These are phyloP conservation scores for Phaeomoniella chlamydospora DNA, from an alignment of 2,329 filamentous ascomycete species.

Conservation along the genomic window DNA sequence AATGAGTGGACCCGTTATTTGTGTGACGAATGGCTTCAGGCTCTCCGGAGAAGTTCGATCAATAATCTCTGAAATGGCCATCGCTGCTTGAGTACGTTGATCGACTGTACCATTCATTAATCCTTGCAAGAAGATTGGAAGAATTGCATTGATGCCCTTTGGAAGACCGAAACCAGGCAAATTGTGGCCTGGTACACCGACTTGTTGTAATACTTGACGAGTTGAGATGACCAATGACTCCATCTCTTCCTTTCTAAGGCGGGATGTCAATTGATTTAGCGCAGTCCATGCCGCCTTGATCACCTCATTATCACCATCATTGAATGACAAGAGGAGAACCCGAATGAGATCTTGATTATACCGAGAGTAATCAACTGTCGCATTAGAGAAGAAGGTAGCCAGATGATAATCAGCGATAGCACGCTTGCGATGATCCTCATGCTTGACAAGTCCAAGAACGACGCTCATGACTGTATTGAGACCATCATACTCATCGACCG, in stretches of 20 bases:
- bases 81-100: constrained; percentile 77
- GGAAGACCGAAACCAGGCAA: constrained; percentile 79
- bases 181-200: constrained; percentile 73
- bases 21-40: constrained; percentile 87
- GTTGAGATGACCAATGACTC: constrained; percentile 80
- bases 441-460: constrained; percentile 73
- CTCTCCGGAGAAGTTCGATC: constrained; percentile 80
- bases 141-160: constrained; percentile 90
- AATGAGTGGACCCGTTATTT: constrained; percentile 94
- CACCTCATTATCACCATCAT: constrained; percentile 68
- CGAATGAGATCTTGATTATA: constrained; percentile 95
- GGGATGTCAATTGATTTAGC: constrained; percentile 74
- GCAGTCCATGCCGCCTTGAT: constrained; percentile 84
- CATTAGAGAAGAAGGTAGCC: constrained; percentile 68
- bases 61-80: constrained; percentile 90
- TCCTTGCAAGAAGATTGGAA: constrained; percentile 95
- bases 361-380: constrained; percentile 78
- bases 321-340: constrained; percentile 78
- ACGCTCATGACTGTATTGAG: constrained; percentile 93
- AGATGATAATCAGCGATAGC: constrained; percentile 66
- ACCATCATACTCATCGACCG: constrained; percentile 91
- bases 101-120: constrained; percentile 92
- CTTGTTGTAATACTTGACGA: constrained; percentile 69
- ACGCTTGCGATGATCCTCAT: constrained; percentile 79
- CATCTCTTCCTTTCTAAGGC: constrained; percentile 94